phyloP scores from a whole-genome alignment of 352 stramenopile species.

The Pythium biforme region DNA sequence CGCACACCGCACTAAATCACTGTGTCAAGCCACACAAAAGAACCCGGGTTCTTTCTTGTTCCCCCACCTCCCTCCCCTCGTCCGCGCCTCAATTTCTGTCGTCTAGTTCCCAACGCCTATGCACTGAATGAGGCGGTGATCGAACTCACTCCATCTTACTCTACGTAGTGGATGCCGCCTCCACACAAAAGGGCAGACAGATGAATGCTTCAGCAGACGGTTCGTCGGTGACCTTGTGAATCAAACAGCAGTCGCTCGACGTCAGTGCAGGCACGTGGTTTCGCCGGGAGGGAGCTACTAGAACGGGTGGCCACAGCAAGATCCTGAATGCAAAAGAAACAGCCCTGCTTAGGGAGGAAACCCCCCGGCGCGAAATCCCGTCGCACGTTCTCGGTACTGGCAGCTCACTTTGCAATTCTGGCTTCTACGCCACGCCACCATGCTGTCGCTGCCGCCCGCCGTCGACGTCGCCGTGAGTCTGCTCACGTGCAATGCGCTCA shows the following conservation, averaged over 20 bases:
- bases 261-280: no score
- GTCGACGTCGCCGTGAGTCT: not conserved
- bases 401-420: not conserved
- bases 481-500: not conserved
- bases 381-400: not conserved
- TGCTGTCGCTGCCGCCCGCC: not conserved
- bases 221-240: no score
- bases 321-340: not conserved
- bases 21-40: constrained; percentile 26
- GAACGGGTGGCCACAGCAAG: not conserved
- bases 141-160: no score
- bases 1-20: constrained; percentile 1
- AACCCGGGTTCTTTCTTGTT: not conserved
- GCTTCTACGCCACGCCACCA: not conserved
- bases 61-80: not conserved
- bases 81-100: not conserved
- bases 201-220: no score
- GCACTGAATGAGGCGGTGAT: not conserved
- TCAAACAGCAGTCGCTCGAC: no score
- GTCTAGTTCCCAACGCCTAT: not conserved
- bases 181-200: no score
- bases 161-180: no score
- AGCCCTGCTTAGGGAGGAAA: not conserved
- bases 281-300: no score
- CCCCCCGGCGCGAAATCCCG: not conserved